Evolutionary conservation across 164 flowering plant genomes (phyloP).

Genomic region (Dillenia suffruticosa): DNA sequence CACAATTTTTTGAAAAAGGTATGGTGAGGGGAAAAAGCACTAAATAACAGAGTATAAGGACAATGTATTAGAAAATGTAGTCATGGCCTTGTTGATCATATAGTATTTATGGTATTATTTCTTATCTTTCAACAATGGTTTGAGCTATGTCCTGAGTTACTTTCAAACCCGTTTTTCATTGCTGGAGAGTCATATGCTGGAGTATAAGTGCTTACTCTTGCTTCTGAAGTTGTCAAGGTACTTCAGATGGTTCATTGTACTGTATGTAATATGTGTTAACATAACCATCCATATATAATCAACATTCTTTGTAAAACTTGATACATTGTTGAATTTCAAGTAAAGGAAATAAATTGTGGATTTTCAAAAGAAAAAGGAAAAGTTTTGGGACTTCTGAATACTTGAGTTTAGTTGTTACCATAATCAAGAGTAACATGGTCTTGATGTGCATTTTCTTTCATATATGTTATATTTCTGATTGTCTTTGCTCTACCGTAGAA

Average conservation of each 20-base stretch:
- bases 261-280: background rate
- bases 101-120: background rate
- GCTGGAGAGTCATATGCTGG: slow-evolving; percentile 98
- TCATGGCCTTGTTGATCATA: too few species aligned
- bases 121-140: slow-evolving; percentile 61
- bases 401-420: too few species aligned
- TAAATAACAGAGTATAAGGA: too few species aligned
- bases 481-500: slow-evolving; percentile 27
- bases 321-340: too few species aligned
- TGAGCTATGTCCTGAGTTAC: slow-evolving; percentile 65
- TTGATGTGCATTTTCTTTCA: background rate
- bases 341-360: too few species aligned
- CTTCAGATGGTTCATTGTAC: background rate
- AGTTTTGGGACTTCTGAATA: too few species aligned
- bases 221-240: slow-evolving; percentile 74
- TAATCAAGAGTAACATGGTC: too few species aligned
- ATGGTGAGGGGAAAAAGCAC: background rate
- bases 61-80: too few species aligned
- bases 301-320: background rate
- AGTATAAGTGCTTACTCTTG: slow-evolving; percentile 90
- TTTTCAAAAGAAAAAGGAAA: too few species aligned
- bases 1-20: slow-evolving; percentile 88
- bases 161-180: slow-evolving; percentile 65
- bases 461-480: background rate
- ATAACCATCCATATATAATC: slow-evolving; percentile 2